phyloP scores from a whole-genome alignment of 441 rosid species.

The Adansonia rubrostipa region DNA sequence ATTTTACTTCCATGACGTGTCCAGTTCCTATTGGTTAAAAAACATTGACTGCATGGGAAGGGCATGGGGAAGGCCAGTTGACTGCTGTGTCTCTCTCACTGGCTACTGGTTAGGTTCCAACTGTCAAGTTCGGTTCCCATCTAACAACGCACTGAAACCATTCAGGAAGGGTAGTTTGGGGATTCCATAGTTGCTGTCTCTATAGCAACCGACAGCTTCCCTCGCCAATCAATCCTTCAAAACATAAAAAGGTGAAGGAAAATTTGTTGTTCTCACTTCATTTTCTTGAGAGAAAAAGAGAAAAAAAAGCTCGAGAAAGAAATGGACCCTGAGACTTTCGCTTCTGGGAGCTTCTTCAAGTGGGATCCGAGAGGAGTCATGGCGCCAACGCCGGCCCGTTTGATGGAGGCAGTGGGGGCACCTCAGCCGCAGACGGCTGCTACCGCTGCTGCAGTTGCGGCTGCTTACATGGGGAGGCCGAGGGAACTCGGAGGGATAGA shows the following conservation, averaged over 20 bases:
- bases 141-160: neutral
- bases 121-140: conserved; percentile 52
- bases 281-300: neutral
- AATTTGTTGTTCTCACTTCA: neutral
- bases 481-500: conserved; percentile 81
- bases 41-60: conserved; percentile 33
- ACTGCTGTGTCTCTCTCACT: conserved; percentile 5
- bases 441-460: conserved; percentile 28
- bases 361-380: conserved; percentile 72
- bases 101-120: conserved; percentile 53
- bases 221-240: conserved; percentile 25
- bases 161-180: conserved; percentile 48
- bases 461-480: conserved; percentile 43
- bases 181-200: conserved; percentile 36
- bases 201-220: conserved; percentile 32
- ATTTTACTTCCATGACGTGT: conserved; percentile 40
- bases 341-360: conserved; percentile 72
- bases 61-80: conserved; percentile 23
- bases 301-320: neutral
- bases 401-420: conserved; percentile 35
- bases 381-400: conserved; percentile 45
- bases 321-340: conserved; percentile 89
- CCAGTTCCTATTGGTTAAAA: conserved; percentile 34
- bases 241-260: neutral
- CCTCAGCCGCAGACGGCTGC: conserved; percentile 35